Percentiles rank a stretch among this genome's conserved stretches.
phyloP scores from a whole-genome alignment of 2,329 filamentous ascomycete species.

The Cercospora sp. region DNA sequence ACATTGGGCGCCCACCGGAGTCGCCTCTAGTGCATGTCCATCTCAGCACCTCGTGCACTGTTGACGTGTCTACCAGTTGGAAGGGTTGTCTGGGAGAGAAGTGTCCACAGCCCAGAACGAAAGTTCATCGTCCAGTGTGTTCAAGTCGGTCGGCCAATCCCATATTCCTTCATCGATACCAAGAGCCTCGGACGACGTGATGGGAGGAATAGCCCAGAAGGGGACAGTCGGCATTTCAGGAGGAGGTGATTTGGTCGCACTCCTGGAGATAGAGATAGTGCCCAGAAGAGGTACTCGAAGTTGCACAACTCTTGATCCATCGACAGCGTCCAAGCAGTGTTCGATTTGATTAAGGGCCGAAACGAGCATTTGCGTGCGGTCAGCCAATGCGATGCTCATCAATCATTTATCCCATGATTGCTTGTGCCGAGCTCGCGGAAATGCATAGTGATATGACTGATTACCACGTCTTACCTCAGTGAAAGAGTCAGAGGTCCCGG shows the following conservation, averaged over 20 bases:
- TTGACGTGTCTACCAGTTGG: neutral
- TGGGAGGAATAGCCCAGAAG: neutral
- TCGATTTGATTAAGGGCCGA: neutral
- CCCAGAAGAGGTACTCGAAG: neutral
- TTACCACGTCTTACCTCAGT: neutral
- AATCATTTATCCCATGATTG: neutral
- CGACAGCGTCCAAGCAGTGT: neutral
- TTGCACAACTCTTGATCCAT: neutral
- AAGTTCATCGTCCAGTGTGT: neutral
- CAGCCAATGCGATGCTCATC: neutral
- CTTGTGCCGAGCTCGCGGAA: too few species aligned
- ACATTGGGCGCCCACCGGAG: too few species aligned
- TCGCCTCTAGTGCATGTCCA: neutral
- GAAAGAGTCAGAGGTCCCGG: neutral
- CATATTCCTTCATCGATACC: neutral
- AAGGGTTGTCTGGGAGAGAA: neutral
- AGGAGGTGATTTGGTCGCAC: neutral
- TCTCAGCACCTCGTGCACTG: neutral
- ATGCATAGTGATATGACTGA: neutral
- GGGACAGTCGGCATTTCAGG: neutral
- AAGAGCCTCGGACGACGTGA: neutral
- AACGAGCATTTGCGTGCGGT: neutral
- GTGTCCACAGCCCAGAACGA: neutral
- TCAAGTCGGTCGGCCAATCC: neutral
- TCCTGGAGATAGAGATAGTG: neutral